Evolutionary conservation across 2,329 filamentous ascomycete genomes (phyloP).

Genomic region (Aspergillus fischeri): DNA sequence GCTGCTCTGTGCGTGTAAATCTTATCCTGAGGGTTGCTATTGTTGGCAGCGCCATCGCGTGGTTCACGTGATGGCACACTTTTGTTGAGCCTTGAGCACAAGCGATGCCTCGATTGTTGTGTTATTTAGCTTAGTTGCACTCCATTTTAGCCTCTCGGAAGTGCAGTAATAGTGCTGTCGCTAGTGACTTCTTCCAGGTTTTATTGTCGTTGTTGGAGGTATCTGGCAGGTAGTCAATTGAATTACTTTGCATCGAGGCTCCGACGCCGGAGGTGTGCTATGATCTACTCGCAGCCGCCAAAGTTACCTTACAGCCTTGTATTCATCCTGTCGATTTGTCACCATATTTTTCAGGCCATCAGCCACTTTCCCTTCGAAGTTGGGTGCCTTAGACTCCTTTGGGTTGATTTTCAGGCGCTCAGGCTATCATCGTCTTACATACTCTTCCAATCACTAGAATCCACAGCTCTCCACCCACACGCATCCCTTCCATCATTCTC

Average conservation of each 20-base stretch:
- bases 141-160: not conserved
- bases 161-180: not conserved
- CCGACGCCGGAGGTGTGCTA: not conserved
- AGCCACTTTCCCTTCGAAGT: slow-evolving; percentile 5
- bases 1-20: not conserved
- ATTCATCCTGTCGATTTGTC: not conserved
- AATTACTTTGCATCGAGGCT: not conserved
- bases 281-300: not conserved
- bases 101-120: not conserved
- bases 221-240: not conserved
- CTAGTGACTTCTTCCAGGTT: not conserved
- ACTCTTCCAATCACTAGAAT: slow-evolving; percentile 5
- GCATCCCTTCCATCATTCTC: slow-evolving; percentile 5
- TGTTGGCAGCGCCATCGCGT: not conserved
- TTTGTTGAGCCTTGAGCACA: not conserved
- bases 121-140: not conserved
- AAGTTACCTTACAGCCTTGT: not conserved
- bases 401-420: slow-evolving; percentile 16
- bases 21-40: not conserved
- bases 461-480: slow-evolving; percentile 1
- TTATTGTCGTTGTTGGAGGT: not conserved
- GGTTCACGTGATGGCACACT: not conserved
- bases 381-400: slow-evolving; percentile 12
- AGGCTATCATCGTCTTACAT: slow-evolving; percentile 11
- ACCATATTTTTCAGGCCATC: not conserved